Conservation (phyloP, 306 rosid species). For the Fragaria vesca region DNA sequence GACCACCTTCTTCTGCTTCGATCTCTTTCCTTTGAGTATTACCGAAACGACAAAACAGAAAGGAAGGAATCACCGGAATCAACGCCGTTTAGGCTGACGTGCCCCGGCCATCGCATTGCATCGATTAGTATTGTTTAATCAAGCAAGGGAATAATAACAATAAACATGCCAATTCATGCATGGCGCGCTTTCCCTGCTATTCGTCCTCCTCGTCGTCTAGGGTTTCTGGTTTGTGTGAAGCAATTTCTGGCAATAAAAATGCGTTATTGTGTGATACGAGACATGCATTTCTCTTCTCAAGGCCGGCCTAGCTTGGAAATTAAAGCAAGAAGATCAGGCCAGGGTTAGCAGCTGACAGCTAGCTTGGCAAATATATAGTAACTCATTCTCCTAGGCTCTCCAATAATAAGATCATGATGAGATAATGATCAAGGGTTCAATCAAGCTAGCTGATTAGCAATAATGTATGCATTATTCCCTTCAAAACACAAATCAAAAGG, state of each 20-base stretch:
- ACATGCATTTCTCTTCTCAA: not conserved
- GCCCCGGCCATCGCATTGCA: conserved; percentile 55
- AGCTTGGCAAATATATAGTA: not conserved
- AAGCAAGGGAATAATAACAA: not conserved
- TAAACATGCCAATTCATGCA: conserved; percentile 8
- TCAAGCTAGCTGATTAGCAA: conserved; percentile 1
- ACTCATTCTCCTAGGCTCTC: conserved; percentile 5
- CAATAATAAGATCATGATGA: conserved; percentile 6
- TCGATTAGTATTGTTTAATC: not conserved
- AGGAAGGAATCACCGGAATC: conserved; percentile 90
- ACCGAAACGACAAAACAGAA: conserved; percentile 78
- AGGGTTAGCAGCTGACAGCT: not conserved
- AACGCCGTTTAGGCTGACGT: conserved; percentile 95
- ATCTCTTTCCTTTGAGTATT: conserved; percentile 59
- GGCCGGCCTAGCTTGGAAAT: not conserved
- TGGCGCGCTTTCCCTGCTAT: not conserved
- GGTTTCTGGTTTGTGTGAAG: conserved; percentile 3
- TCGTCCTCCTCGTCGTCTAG: not conserved
- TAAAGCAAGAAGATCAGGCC: not conserved
- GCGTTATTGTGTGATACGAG: not conserved
- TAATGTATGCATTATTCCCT: not conserved
- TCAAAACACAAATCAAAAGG: conserved; percentile 13
- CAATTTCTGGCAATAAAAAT: not conserved
- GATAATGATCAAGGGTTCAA: not conserved
- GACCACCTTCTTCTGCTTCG: conserved; percentile 34